Base-by-base conservation (phyloP, 2,329 filamentous ascomycete genomes). In the Domatiomyces globalis region DNA sequence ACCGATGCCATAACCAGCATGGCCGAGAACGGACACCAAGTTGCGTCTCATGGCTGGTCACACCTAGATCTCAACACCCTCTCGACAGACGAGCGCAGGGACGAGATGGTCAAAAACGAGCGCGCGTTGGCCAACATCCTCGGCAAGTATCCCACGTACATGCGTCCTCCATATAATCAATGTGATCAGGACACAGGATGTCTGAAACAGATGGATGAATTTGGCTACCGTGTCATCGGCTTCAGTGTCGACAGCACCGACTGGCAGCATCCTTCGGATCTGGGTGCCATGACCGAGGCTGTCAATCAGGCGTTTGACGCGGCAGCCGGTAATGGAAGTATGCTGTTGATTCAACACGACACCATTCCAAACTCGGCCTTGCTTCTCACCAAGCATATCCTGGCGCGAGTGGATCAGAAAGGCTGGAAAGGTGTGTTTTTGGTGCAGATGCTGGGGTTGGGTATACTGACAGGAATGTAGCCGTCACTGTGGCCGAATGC, bases 11-110 rank as follows among this genome's bases (percentile, higher is more conserved):
- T 73, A 39, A 62, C 65, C 52, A 67, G 69, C 29, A 72, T 72
- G 67, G 55, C 66, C 17, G 55, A 56, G 9, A 69, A 67, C 43
- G 71, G 72, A n/a, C 73, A 76, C 56, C 73, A 75, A 57, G 63
- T 76, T 54, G 73, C 66, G 25, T 75, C 73, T 46, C 73, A 75
- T 56, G 74, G 71, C n/a, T 76, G 73, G 73, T 68, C 68, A 17
- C 74, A 76, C 57, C 65, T 71, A 43, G 66, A 74, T 57, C 61
- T 76, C 22, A 67, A 65, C 53, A 65, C 64, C 39, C 60, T 75
- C 9, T 63, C 63, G 1, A 58, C 62, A 2, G 54, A 56, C 1
- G 65, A 67, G 48, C 67, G 71, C 29, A 64, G 56, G 17, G 61
- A 64, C 2, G 67, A 77, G 55, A 68, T 76, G 59, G 58, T 67